Percentiles rank a stretch among this genome's conserved stretches.
These are phyloP conservation scores for Butyriboletus loyo DNA, from an alignment of 768 basidiomycete genomes.

Conservation along the genomic window DNA sequence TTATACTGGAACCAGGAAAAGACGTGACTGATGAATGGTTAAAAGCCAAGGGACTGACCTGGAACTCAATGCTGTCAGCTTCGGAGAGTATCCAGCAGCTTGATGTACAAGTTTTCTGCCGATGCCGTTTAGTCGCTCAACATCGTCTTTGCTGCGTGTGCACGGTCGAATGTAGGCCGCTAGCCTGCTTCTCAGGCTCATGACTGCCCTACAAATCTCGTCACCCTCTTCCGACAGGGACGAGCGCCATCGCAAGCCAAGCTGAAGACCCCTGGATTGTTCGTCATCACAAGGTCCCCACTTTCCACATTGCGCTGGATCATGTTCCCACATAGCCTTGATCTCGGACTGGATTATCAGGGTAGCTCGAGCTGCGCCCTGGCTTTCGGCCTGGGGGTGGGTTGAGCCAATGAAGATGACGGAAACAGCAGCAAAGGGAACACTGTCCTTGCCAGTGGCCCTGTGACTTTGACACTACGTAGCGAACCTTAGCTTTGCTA, in stretches of 20 bases:
- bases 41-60: constrained; percentile 46
- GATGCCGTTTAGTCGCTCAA: constrained; percentile 79
- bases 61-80: constrained; percentile 87
- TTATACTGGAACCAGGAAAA: constrained; percentile 54
- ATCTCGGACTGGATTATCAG: constrained; percentile 81
- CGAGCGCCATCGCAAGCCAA: constrained; percentile 88
- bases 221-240: constrained; percentile 74
- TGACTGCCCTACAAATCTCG: constrained; percentile 82
- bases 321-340: constrained; percentile 98
- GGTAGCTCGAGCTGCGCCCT: constrained; percentile 89
- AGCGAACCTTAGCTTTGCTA: constrained; percentile 69
- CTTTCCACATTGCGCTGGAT: constrained; percentile 85
- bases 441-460: constrained; percentile 24
- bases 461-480: no score
- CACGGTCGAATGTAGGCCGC: constrained; percentile 91
- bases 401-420: constrained; percentile 93
- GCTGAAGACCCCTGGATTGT: constrained; percentile 82
- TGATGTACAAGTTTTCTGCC: constrained; percentile 81
- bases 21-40: background rate
- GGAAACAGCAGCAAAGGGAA: constrained; percentile 50
- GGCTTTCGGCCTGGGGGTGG: constrained; percentile 86
- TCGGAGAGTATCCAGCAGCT: constrained; percentile 89
- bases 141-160: constrained; percentile 83
- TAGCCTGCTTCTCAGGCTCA: constrained; percentile 80
- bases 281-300: constrained; percentile 95